phyloP scores from a whole-genome alignment of 768 basidiomycete species.

The Terana coerulea region DNA sequence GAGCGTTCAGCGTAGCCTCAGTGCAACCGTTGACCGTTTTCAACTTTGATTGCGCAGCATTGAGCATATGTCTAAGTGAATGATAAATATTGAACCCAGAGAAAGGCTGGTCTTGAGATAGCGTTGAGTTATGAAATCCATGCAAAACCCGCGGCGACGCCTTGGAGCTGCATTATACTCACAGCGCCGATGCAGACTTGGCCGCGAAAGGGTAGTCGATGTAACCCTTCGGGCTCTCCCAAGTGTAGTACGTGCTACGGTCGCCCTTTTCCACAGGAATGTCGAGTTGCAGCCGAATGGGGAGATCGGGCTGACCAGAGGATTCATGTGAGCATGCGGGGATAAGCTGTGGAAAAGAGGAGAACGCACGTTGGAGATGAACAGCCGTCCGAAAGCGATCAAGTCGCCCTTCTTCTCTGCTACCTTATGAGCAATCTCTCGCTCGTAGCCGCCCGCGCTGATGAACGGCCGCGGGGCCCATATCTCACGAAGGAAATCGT shows the following conservation, averaged over 20 bases:
- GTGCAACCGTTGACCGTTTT: too few species aligned
- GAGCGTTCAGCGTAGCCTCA: too few species aligned
- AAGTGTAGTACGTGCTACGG: conserved; percentile 8
- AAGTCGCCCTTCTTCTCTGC: conserved; percentile 17
- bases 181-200: too few species aligned
- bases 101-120: too few species aligned
- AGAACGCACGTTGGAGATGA: conserved; percentile 13
- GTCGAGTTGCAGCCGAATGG: conserved; percentile 15
- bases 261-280: conserved; percentile 7
- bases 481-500: conserved; percentile 24
- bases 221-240: conserved; percentile 7
- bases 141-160: too few species aligned
- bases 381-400: conserved; percentile 6
- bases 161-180: too few species aligned
- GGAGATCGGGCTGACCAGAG: conserved; percentile 10
- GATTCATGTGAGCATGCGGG: background rate
- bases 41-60: too few species aligned
- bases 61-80: too few species aligned
- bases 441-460: conserved; percentile 21
- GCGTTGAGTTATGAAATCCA: too few species aligned
- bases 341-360: background rate
- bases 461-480: conserved; percentile 19
- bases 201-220: conserved; percentile 19
- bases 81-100: too few species aligned
- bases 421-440: conserved; percentile 15